These are phyloP conservation scores for Lecanicillium sp. DNA, from an alignment of 2,329 filamentous ascomycete genomes.

Conservation along the genomic window DNA sequence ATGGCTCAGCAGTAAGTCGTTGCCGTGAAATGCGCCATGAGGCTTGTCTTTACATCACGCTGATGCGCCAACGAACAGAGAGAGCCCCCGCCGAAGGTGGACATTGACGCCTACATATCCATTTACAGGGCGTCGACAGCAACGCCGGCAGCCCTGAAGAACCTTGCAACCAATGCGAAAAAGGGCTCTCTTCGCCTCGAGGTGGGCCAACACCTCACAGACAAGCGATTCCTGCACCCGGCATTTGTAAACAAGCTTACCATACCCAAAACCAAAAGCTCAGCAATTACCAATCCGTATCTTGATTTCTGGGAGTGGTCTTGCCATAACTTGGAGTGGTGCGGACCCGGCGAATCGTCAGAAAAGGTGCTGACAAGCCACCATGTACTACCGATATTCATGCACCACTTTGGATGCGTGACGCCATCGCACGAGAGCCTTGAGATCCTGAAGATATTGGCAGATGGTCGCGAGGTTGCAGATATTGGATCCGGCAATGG, in stretches of 20 bases:
- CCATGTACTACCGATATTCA: conserved; percentile 63
- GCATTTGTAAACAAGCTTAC: conserved; percentile 28
- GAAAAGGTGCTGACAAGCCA: conserved; percentile 49
- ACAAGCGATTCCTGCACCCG: conserved; percentile 44
- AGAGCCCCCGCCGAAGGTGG: conserved; percentile 43
- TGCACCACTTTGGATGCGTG: conserved; percentile 72
- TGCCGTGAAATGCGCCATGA: too few relatives aligned
- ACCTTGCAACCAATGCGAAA: conserved; percentile 56
- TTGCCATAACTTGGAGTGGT: conserved; percentile 57
- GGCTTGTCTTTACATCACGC: too few relatives aligned
- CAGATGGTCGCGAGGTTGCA: conserved; percentile 45
- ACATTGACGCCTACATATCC: conserved; percentile 58
- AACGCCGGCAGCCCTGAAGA: conserved; percentile 54
- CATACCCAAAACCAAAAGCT: conserved; percentile 38
- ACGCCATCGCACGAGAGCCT: conserved; percentile 62
- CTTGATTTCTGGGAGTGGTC: conserved; percentile 61
- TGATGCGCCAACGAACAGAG: conserved; percentile 19
- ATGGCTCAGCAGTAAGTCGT: conserved; percentile 26
- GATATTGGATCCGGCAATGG: conserved; percentile 67
- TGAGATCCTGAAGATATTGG: conserved; percentile 48
- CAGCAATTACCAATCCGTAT: conserved; percentile 52
- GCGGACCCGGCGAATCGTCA: conserved; percentile 48
- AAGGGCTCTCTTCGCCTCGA: conserved; percentile 51
- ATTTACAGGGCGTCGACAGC: conserved; percentile 56
- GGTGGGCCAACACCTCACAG: conserved; percentile 47